Conservation (phyloP, 164 flowering plant genomes). For the Magnolia officinalis region DNA sequence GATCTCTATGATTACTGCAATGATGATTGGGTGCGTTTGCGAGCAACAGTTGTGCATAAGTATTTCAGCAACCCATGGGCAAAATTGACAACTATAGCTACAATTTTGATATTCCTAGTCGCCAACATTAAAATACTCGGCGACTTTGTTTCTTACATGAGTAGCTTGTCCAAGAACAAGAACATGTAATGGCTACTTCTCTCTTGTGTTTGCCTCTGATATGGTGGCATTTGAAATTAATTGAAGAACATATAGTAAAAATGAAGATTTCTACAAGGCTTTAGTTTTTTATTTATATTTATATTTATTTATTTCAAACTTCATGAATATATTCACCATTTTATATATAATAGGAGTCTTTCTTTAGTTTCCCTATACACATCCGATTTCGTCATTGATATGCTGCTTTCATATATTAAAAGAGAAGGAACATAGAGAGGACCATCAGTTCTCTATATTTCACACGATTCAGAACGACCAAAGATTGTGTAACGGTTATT, state of each 20-base stretch:
- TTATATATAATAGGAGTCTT: not conserved
- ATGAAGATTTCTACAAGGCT: too few relatives aligned
- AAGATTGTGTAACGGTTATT: slow-evolving; percentile 75
- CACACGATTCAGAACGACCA: slow-evolving; percentile 85
- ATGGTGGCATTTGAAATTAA: too few relatives aligned
- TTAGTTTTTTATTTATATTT: too few relatives aligned
- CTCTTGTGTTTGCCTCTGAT: too few relatives aligned
- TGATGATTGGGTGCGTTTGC: not conserved
- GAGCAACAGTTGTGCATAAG: not conserved
- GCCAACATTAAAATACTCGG: too few relatives aligned
- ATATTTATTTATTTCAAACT: too few relatives aligned
- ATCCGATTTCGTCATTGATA: not conserved
- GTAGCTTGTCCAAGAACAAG: too few relatives aligned
- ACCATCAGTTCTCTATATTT: slow-evolving; percentile 30
- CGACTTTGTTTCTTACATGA: too few relatives aligned
- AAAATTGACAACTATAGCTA: too few relatives aligned
- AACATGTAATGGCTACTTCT: too few relatives aligned
- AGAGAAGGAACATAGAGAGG: not conserved
- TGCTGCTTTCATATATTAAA: not conserved
- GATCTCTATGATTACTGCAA: slow-evolving; percentile 50
- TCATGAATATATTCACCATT: not conserved
- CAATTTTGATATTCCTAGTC: too few relatives aligned
- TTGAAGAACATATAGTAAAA: too few relatives aligned
- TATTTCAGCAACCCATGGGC: not conserved
- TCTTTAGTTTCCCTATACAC: not conserved